Evolutionary conservation across 306 rosid genomes (phyloP), one percentile per base, ranked within the genome.

Genomic region (Prunus padus): DNA sequence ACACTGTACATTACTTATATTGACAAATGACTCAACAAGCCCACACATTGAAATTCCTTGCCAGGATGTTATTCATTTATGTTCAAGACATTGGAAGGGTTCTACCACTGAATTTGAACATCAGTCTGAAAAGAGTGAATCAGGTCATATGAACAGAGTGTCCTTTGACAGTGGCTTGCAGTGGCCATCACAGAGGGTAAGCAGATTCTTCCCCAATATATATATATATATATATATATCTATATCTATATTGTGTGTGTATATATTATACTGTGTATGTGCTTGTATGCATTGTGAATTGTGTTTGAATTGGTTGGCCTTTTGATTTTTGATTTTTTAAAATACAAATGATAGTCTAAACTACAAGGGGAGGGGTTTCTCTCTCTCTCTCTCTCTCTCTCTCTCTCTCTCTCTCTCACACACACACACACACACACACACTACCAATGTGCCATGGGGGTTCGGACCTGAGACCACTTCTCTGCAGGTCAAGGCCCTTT

Each of bases 11-110:
- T 80, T 95, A 61, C 72, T 83, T 16, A 65, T 92, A 75, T 84
- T 80, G 76, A 92, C 97, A 54, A 95, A 95, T 77, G 96, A 87
- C 80, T 89, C 97, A 50, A 83, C 73, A 65, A 89, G 86, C 84
- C 82, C 93, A 59, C 84, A 79, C 64, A 83, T 89, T 73, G 93
- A 86, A 85, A 86, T 95, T 84, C 92, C 87, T 64, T 92, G 98
- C 62, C 66, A 78, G 80, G 95, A 89, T 76, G 82, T 95, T 75
- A 68, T 83, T 51, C 72, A 82, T 75, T 49, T 72, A 26, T 95
- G 97, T 77, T 81, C 82, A 78, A 85, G 88, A 79, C 78, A 82
- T 75, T 79, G 77, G 81, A 76, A 82, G 79, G 75, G 78, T 78
- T 84, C 92, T 31, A 72, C 79, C 77, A 71, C 77, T 70, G 86